Evolutionary conservation across 768 basidiomycete species (phyloP).

Genomic region (Podaxis sp.): DNA sequence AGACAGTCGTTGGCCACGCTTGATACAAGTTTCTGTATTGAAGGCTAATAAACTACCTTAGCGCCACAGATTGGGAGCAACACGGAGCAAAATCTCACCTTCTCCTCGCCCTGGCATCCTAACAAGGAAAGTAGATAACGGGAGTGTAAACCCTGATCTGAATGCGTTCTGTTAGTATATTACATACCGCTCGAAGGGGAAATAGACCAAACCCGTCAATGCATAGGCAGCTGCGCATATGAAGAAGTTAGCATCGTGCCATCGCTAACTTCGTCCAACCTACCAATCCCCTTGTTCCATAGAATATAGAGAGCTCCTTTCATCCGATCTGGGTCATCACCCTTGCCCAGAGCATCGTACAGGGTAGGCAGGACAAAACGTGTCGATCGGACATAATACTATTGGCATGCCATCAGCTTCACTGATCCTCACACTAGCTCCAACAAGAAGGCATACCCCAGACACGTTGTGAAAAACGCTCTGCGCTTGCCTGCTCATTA

Average conservation of each 20-base stretch:
- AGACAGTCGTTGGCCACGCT: conserved; percentile 61
- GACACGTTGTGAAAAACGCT: conserved; percentile 58
- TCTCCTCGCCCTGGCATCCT: conserved; percentile 82
- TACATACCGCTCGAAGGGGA: background rate
- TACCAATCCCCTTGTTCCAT: conserved; percentile 68
- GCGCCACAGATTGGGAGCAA: background rate
- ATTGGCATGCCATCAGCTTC: conserved; percentile 8
- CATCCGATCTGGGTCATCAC: conserved; percentile 87
- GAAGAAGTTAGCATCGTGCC: conserved; percentile 7
- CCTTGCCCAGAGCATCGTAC: conserved; percentile 60
- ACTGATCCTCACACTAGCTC: conserved; percentile 8
- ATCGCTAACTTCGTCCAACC: conserved; percentile 15
- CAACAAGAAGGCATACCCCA: conserved; percentile 40
- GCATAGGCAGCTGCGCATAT: conserved; percentile 54
- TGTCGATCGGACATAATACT: conserved; percentile 74
- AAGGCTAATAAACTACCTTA: conserved; percentile 43
- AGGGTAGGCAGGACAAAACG: conserved; percentile 57
- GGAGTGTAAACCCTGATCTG: conserved; percentile 54
- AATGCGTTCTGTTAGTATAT: conserved; percentile 1
- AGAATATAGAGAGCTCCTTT: conserved; percentile 89
- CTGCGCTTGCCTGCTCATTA: conserved; percentile 56
- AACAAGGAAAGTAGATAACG: conserved; percentile 60
- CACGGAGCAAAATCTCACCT: conserved; percentile 39
- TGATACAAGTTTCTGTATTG: conserved; percentile 67
- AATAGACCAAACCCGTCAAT: conserved; percentile 47